A percentile compares a stretch with the other conserved stretches of the same genome.
Evolutionary conservation across 73 alveolate species (phyloP).

Genomic region (Symbiodinium natans): DNA sequence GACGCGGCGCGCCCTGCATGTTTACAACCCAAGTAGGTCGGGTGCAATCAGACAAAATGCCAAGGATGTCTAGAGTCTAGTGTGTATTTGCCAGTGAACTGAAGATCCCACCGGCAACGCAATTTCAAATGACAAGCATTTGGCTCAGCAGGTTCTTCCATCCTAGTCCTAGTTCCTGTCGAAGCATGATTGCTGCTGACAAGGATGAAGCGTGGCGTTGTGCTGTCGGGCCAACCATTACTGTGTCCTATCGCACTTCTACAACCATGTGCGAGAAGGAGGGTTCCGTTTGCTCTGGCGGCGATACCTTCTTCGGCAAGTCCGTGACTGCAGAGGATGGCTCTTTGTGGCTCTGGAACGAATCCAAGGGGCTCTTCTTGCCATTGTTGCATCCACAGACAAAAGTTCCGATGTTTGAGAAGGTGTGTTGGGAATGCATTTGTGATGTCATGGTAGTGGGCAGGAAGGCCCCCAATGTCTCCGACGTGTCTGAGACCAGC

Average conservation of each 20-base stretch:
- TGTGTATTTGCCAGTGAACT: too few species aligned
- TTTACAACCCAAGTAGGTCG: too few species aligned
- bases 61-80: too few species aligned
- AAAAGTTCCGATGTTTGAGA: not conserved
- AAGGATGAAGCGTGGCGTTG: not conserved
- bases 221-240: not conserved
- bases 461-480: not conserved
- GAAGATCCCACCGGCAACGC: too few species aligned
- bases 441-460: not conserved
- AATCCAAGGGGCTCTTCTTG: not conserved
- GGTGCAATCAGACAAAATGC: too few species aligned
- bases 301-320: not conserved
- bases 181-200: not conserved
- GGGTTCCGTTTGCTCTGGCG: not conserved
- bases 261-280: not conserved
- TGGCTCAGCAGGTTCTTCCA: too few species aligned
- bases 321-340: conserved; percentile 8
- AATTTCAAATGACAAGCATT: too few species aligned
- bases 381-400: not conserved
- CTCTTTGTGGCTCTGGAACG: not conserved
- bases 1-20: too few species aligned
- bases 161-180: too few species aligned
- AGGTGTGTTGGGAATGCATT: not conserved
- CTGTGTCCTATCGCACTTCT: not conserved
- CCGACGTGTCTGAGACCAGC: not conserved